Base-by-base conservation (phyloP, 1,139 yeast genomes). In the Saccharomyces uvarum region DNA sequence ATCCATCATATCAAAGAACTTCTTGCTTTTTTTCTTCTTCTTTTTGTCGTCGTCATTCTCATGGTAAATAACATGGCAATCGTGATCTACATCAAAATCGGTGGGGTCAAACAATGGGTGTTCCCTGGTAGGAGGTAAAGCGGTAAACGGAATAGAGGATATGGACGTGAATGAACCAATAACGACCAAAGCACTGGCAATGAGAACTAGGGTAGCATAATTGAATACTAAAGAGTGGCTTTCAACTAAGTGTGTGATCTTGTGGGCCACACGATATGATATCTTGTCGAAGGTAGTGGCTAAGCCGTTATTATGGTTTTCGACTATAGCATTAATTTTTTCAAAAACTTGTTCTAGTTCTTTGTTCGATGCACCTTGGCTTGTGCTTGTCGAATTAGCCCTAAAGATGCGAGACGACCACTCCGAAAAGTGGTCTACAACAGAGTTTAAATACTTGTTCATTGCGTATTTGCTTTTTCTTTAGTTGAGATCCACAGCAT, bases 91-190 rank as follows among this genome's bases (percentile, higher is more conserved):
- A 51, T 61, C 63, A 33, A 59, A 56, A 54, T 64, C 68, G 9
- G 60, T 54, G n/a, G 65, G 64, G 49, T 64, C 66, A 52, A 60
- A 64, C 49, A 61, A 48, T 1, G 59, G 58, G 53, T 64, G 64
- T 14, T 53, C 49, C 14, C 55, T 56, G 4, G 66, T 63, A 32
- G 68, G 66, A 21, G 68, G 65, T 49, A 63, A 52, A 13, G 68
- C 65, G 27, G 66, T 64, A 31, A 58, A 59, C 14, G 67, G 68
- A 47, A 64, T 63, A 6, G 63, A 59, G 7, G 51, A 48, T 8
- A 64, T 54, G 1, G 65, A 59, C 4, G 60, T 56, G 50, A 63
- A 59, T 8, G 65, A 54, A 2, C 65, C 68, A 28, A 61, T 19
- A 2, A 57, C 51, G 3, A 61, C 51, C 28, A 51, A 48, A 14